Evolutionary conservation across 306 rosid genomes (phyloP), one percentile per base, ranked within the genome.

Genomic region (Sicyos edulis): DNA sequence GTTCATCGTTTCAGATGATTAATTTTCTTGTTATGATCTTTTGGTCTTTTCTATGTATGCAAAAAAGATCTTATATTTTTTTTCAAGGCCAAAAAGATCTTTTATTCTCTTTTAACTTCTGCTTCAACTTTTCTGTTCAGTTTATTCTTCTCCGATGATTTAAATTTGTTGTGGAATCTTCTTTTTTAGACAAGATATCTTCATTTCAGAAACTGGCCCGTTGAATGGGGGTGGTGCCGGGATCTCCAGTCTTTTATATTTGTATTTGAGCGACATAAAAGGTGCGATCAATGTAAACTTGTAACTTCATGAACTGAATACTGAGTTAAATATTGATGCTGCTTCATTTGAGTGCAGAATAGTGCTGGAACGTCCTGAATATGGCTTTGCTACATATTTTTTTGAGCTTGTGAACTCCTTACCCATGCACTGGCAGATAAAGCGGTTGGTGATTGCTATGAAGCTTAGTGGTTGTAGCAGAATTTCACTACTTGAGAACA

Each of bases 181-280:
- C 54, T 78, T 68, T 58, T 64, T 67, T 88, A 92, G 98, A 64
- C 91, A 19, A 78, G 88, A 12, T 84, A 84, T 82, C 83, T 92
- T 76, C 86, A 80, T 76, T 88, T 92, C 78, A 85, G 87, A 12
- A 84, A 82, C 42, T 90, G 91, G 96, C 98, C 96, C 34, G 96
- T 75, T 32, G 96, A 90, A 80, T 90, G 98, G 98, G 98, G 98
- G 65, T 92, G 98, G 98, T 90, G 98, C 79, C 88, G 93, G 51
- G 98, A 90, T 74, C 91, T 92, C 24, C 98, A 90, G 34, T 88
- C 98, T 16, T 92, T 92, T 78, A 85, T 92, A 80, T 92, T 92
- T 80, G 85, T 92, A 60, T 92, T 92, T 79, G 80, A 78, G 70
- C 88, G 85, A 79, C 98, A 92, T 82, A 90, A 90, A 81, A 92